phyloP scores from a whole-genome alignment of 139 green algal genomes.

The Micractinium sp. region DNA sequence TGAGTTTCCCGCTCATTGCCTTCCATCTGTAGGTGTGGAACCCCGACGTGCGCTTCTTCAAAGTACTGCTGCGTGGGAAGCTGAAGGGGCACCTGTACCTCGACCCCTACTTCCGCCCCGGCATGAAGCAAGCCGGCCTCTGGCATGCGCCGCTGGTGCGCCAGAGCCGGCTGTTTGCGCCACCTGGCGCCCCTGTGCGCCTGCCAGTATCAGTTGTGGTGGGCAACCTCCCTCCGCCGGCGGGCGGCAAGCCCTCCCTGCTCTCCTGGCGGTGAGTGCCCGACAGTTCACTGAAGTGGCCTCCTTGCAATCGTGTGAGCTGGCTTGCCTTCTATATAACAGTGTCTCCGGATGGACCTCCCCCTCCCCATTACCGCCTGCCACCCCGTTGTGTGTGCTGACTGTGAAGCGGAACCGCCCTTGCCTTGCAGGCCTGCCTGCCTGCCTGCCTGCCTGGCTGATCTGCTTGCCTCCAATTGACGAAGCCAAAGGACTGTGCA shows the following conservation, averaged over 20 bases:
- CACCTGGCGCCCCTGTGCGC: background rate
- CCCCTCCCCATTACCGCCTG: no score
- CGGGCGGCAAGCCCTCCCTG: background rate
- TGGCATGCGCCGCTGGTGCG: background rate
- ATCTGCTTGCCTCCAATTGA: no score
- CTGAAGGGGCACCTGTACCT: background rate
- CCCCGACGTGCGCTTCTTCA: background rate
- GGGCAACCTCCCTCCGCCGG: background rate
- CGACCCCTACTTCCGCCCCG: background rate
- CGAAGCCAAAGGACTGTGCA: no score
- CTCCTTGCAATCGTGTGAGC: no score
- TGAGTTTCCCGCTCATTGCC: no score
- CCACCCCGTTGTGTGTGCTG: no score
- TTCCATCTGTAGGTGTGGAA: background rate
- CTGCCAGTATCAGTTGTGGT: background rate
- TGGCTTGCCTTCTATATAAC: no score
- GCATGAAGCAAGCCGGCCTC: background rate
- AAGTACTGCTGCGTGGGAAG: background rate
- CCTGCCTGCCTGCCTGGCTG: no score
- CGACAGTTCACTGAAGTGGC: no score
- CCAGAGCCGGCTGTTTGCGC: background rate
- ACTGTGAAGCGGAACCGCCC: no score
- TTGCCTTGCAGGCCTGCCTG: no score
- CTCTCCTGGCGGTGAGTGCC: background rate
- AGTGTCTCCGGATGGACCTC: no score